Evolutionary conservation across 495 filamentous ascomycete genomes (phyloP), one percentile per base, ranked within the genome.

Genomic region (Penicillium goetzii): DNA sequence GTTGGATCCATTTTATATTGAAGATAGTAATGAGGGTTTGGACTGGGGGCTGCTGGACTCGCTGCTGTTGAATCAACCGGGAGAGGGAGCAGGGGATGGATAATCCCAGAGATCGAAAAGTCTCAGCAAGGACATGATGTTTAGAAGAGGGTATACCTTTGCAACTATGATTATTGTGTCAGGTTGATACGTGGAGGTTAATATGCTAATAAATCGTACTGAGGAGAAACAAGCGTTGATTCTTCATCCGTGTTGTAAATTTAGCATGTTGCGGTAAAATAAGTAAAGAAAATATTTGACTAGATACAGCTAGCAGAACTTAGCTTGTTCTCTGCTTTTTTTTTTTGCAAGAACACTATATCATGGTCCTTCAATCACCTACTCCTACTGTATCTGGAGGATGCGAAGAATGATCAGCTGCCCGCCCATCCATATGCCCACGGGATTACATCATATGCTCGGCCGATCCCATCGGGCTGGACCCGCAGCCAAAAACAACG

Each of bases 391-490:
- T 32, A 32, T 32, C n/a, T 17, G 9, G 7, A 3, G 15, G 2
- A 23, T 47, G 43, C 43, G 19, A 47, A 47, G 43, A 17, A 40
- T 40, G 43, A 47, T 47, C 43, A 47, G 43, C 43, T 47, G 43
- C 43, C 28, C n/a, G 50, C 14, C 6, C 25, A 2, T 33, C 26
- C n/a, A n/a, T n/a, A n/a, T n/a, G n/a, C 26, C 50, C 50, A 53
- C 26, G 28, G 33, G 54, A 56, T 56, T 56, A 56, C 54, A 56
- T 56, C 54, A 56, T 40, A 56, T 40, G 30, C 34, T 25, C 26
- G 25, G 49, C 28, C 49, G n/a, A 43, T 43, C 49, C 49, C 28
- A 53, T 53, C 50, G n/a, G n/a, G n/a, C n/a, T 28, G 50, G 50
- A 23, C 25, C 50, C 28, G n/a, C 11, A 10, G 43, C 43, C 50